Percentiles rank a stretch among this genome's conserved stretches.
Evolutionary conservation across 305 asterid genomes (phyloP).

Genomic region (Plantago rigida): DNA sequence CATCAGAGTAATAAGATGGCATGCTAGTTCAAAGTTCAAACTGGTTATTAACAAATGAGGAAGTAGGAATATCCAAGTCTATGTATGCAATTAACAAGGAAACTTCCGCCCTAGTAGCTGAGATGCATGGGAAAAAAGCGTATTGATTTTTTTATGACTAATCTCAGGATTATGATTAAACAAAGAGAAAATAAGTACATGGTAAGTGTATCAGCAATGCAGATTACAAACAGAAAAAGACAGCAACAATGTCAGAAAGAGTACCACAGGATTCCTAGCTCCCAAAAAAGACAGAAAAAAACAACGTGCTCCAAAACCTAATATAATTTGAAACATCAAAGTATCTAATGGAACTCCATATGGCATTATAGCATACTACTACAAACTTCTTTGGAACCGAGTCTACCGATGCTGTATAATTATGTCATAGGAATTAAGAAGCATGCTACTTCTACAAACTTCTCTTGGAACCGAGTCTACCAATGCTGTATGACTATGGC

Average conservation of each 20-base stretch:
- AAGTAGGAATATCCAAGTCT: slow-evolving; percentile 8
- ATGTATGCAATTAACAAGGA: slow-evolving; percentile 12
- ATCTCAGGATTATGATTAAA: no score
- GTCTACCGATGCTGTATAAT: neutral
- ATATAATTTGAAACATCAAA: no score
- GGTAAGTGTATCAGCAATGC: no score
- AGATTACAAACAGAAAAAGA: no score
- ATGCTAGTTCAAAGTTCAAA: slow-evolving; percentile 15
- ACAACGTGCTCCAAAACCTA: no score
- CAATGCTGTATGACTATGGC: neutral
- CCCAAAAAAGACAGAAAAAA: no score
- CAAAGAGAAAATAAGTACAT: no score
- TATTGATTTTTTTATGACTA: no score
- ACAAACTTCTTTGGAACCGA: slow-evolving; percentile 1
- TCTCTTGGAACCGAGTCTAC: slow-evolving; percentile 1
- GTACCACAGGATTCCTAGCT: no score
- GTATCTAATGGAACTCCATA: no score
- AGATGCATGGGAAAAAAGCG: no score
- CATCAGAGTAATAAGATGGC: slow-evolving; percentile 16
- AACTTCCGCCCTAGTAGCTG: neutral
- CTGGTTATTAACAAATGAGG: slow-evolving; percentile 14
- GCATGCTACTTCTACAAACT: slow-evolving; percentile 11
- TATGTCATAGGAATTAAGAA: neutral
- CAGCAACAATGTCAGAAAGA: no score
- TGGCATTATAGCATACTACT: slow-evolving; percentile 12